phyloP scores from a whole-genome alignment of 257 asterid genomes.

The Lycium barbarum region DNA sequence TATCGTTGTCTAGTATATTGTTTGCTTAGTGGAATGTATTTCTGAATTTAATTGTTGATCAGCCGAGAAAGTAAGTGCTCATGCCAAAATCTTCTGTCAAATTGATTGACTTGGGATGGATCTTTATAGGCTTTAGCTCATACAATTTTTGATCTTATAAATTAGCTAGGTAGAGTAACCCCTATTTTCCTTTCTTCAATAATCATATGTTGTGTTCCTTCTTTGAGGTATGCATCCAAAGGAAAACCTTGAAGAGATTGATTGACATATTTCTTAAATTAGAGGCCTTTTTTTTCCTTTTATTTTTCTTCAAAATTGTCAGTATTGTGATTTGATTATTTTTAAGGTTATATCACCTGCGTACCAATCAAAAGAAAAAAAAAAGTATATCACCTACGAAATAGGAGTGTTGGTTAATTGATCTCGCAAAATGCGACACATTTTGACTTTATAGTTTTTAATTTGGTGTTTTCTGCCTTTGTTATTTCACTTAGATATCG shows the following conservation, averaged over 20 bases:
- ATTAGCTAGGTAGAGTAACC: background rate
- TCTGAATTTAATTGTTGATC: background rate
- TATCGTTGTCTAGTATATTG: background rate
- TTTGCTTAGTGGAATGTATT: background rate
- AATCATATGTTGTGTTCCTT: background rate
- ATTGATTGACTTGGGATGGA: constrained; percentile 1
- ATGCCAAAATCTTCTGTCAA: background rate
- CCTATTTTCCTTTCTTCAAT: background rate
- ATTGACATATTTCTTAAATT: background rate
- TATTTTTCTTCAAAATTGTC: background rate
- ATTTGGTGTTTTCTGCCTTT: too few species aligned
- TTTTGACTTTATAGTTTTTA: too few species aligned
- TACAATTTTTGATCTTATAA: too few species aligned
- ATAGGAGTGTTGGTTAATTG: too few species aligned
- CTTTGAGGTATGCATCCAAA: background rate
- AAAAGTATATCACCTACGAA: too few species aligned
- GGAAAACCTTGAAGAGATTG: background rate
- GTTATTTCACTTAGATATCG: too few species aligned
- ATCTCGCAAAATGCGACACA: too few species aligned
- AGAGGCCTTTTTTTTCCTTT: background rate
- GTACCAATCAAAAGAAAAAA: too few species aligned
- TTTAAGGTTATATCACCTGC: background rate
- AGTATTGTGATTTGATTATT: background rate
- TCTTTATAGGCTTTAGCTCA: background rate
- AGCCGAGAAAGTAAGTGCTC: background rate